These are phyloP conservation scores for Chrysoporthe cubensis DNA, from an alignment of 2,329 filamentous ascomycete genomes.

Conservation along the genomic window DNA sequence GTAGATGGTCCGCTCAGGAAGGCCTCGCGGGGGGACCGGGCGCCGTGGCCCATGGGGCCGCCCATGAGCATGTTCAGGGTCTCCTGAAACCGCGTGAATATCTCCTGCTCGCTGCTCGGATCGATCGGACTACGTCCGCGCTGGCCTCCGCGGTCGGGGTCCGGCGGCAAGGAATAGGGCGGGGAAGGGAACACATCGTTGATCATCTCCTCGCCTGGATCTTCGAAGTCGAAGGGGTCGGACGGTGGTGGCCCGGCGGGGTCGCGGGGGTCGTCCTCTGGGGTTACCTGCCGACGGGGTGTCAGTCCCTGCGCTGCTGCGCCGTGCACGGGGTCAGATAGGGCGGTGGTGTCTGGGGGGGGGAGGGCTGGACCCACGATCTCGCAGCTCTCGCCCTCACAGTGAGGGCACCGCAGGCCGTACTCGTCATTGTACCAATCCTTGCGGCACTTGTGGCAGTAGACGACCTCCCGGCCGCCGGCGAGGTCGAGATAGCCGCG, in stretches of 20 bases:
- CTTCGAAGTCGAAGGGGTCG: constrained; percentile 43
- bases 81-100: constrained; percentile 45
- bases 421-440: constrained; percentile 80
- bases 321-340: background rate
- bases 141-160: constrained; percentile 1
- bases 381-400: constrained; percentile 78
- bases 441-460: constrained; percentile 78
- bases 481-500: constrained; percentile 53
- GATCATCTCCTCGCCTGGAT: constrained; percentile 63
- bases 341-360: too few relatives aligned
- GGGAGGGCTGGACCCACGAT: constrained; percentile 64
- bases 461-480: constrained; percentile 71
- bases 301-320: constrained; percentile 25
- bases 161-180: too few relatives aligned
- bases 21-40: constrained; percentile 12
- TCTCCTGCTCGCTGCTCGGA: constrained; percentile 39
- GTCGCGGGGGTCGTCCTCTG: constrained; percentile 65
- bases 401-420: constrained; percentile 75
- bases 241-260: constrained; percentile 32
- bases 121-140: constrained; percentile 26
- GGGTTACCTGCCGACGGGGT: constrained; percentile 47
- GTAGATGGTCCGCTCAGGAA: constrained; percentile 5
- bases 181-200: constrained; percentile 43
- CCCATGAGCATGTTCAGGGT: constrained; percentile 46
- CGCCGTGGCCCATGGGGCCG: constrained; percentile 36